A percentile compares a stretch with the other conserved stretches of the same genome.
phyloP scores from a whole-genome alignment of 805 yeast genomes.

The Metschnikowia hibisci region DNA sequence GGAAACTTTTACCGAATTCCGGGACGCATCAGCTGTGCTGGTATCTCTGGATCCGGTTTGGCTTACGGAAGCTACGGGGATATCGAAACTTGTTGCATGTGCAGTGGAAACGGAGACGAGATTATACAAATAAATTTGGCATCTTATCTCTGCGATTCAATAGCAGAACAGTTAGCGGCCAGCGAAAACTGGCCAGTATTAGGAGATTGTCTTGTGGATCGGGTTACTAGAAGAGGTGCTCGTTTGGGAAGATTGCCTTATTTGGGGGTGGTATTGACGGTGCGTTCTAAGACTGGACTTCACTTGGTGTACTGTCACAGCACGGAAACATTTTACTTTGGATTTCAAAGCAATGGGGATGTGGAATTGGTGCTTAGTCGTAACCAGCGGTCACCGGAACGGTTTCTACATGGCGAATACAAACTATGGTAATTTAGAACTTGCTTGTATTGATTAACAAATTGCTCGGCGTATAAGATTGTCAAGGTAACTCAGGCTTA shows the following conservation, averaged over 20 bases:
- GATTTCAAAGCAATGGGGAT: conserved; percentile 14
- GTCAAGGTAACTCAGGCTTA: conserved; percentile 37
- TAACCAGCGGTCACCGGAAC: conserved; percentile 5
- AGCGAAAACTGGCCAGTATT: conserved; percentile 18
- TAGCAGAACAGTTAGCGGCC: conserved; percentile 10
- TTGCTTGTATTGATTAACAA: conserved; percentile 13
- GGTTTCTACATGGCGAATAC: conserved; percentile 17
- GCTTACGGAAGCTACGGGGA: conserved; percentile 20
- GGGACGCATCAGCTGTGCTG: conserved; percentile 55
- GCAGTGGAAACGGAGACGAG: conserved; percentile 59
- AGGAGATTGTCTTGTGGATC: conserved; percentile 17
- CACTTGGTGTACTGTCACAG: conserved; percentile 18
- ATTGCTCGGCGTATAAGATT: conserved; percentile 7
- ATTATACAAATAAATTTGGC: conserved; percentile 45
- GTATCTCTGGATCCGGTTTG: conserved; percentile 44
- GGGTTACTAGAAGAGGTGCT: conserved; percentile 13
- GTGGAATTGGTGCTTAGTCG: conserved; percentile 18
- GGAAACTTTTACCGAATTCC: conserved; percentile 49
- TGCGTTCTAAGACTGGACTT: conserved; percentile 1
- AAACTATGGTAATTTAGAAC: conserved; percentile 6
- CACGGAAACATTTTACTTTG: conserved; percentile 23
- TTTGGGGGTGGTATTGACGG: conserved; percentile 29
- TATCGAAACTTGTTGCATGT: conserved; percentile 30
- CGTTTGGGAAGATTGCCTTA: conserved; percentile 16
- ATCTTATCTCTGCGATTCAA: conserved; percentile 16